Conservation (phyloP, 345 rosid genomes). For the Gossypium ekmanianum region DNA sequence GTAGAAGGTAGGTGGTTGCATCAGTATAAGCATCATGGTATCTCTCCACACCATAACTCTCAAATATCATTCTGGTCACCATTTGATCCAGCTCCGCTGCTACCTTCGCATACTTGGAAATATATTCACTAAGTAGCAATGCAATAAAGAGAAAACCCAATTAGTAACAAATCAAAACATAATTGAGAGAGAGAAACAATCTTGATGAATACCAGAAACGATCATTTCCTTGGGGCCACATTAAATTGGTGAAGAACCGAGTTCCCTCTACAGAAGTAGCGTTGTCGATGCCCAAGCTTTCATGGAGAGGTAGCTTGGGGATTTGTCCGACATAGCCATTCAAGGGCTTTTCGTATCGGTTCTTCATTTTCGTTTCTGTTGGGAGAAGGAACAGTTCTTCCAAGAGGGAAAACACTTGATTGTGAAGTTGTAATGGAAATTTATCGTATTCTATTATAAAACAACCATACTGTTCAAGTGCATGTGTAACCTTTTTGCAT, state of each 20-base stretch:
- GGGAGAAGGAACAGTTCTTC: conserved; percentile 64
- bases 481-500: conserved; percentile 37
- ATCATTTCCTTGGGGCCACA: conserved; percentile 70
- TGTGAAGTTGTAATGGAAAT: conserved; percentile 29
- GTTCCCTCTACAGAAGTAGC: conserved; percentile 41
- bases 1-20: conserved; percentile 39
- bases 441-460: conserved; percentile 42
- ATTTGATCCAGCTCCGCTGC: conserved; percentile 39
- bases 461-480: conserved; percentile 69
- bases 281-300: conserved; percentile 64
- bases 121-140: conserved; percentile 7
- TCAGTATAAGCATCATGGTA: conserved; percentile 29
- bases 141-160: neutral
- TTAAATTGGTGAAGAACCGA: conserved; percentile 44
- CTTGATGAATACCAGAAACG: conserved; percentile 41
- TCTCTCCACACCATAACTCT: conserved; percentile 43
- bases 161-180: neutral
- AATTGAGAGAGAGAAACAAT: neutral
- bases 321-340: conserved; percentile 66
- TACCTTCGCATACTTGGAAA: conserved; percentile 18
- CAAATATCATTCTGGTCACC: conserved; percentile 52
- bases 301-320: conserved; percentile 57
- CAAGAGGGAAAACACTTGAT: conserved; percentile 31
- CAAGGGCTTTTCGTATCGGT: conserved; percentile 52
- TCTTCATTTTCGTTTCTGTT: conserved; percentile 47